Conservation (phyloP, 2,329 filamentous ascomycete species). For the Fusarium continuum region DNA sequence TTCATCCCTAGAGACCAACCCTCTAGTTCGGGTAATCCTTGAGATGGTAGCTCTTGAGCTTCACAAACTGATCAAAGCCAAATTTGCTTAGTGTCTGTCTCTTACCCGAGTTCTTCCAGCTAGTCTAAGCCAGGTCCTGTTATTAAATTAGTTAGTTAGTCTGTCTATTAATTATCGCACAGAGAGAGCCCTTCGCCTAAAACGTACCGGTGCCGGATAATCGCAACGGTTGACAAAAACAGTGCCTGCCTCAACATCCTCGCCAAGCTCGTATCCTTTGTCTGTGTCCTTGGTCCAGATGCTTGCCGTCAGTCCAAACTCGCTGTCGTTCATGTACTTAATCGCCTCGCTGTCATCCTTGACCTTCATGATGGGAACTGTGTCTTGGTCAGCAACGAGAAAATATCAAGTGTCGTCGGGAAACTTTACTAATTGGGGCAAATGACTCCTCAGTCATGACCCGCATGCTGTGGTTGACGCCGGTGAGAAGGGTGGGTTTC, state of each 20-base stretch:
- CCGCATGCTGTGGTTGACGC: slow-evolving; percentile 82
- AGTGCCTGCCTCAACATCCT: slow-evolving; percentile 88
- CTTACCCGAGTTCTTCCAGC: slow-evolving; percentile 96
- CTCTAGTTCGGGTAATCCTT: slow-evolving; percentile 77
- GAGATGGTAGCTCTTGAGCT: slow-evolving; percentile 94
- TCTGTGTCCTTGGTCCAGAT: slow-evolving; percentile 93
- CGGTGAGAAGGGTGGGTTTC: slow-evolving; percentile 81
- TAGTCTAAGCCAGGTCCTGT: slow-evolving; percentile 93
- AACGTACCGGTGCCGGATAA: slow-evolving; percentile 84
- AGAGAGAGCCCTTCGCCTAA: no score
- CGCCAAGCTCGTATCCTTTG: slow-evolving; percentile 78
- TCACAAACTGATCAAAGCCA: slow-evolving; percentile 95
- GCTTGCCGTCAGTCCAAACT: slow-evolving; percentile 94
- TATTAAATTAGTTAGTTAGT: slow-evolving; percentile 26
- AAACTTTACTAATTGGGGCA: slow-evolving; percentile 55
- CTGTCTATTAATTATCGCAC: no score
- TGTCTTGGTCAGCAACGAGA: slow-evolving; percentile 5
- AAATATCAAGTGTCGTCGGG: neutral
- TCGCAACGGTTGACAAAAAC: slow-evolving; percentile 97
- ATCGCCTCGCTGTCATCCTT: slow-evolving; percentile 83
- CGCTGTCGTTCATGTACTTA: slow-evolving; percentile 89
- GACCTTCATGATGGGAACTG: slow-evolving; percentile 81
- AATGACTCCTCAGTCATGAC: slow-evolving; percentile 97
- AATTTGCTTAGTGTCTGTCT: slow-evolving; percentile 89
- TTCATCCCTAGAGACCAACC: neutral